Evolutionary conservation across 2,329 filamentous ascomycete species (phyloP).

Genomic region (Aspergillus eucalypticola): DNA sequence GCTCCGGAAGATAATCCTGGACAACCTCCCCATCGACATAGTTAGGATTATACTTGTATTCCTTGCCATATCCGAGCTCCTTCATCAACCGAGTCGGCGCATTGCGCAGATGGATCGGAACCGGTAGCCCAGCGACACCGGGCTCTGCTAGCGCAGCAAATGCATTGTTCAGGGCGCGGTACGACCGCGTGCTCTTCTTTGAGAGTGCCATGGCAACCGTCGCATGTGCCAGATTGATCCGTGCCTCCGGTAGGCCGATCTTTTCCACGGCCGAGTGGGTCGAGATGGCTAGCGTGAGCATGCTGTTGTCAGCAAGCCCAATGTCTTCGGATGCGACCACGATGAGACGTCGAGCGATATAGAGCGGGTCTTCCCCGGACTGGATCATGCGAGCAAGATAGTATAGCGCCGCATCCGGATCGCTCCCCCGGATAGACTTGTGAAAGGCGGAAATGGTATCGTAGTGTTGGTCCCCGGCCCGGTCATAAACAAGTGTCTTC

Average conservation of each 20-base stretch:
- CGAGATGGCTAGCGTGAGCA: constrained; percentile 81
- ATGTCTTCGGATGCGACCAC: constrained; percentile 95
- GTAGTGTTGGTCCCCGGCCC: constrained; percentile 94
- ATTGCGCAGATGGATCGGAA: constrained; percentile 86
- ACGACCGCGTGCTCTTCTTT: constrained; percentile 83
- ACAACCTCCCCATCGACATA: constrained; percentile 77
- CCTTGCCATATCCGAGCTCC: constrained; percentile 82
- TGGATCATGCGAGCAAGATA: constrained; percentile 96
- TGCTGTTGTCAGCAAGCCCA: constrained; percentile 80
- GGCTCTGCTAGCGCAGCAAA: constrained; percentile 78
- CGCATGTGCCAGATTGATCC: constrained; percentile 87
- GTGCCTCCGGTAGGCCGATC: constrained; percentile 91
- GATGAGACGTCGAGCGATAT: constrained; percentile 87
- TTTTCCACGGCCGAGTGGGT: constrained; percentile 87
- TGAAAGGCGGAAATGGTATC: constrained; percentile 97
- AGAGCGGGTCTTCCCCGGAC: constrained; percentile 89
- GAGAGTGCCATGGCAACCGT: constrained; percentile 77
- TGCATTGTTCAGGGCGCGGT: constrained; percentile 78
- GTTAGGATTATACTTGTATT: constrained; percentile 97
- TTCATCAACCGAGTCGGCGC: constrained; percentile 92
- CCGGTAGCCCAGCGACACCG: constrained; percentile 75
- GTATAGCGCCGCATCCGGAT: constrained; percentile 86
- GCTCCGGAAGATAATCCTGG: constrained; percentile 88
- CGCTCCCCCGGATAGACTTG: constrained; percentile 86
- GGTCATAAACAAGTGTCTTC: constrained; percentile 91